Percentiles rank a stretch among this genome's conserved stretches.
Evolutionary conservation across 148 eudicot genomes (phyloP).

Genomic region (Nepenthes gracilis): DNA sequence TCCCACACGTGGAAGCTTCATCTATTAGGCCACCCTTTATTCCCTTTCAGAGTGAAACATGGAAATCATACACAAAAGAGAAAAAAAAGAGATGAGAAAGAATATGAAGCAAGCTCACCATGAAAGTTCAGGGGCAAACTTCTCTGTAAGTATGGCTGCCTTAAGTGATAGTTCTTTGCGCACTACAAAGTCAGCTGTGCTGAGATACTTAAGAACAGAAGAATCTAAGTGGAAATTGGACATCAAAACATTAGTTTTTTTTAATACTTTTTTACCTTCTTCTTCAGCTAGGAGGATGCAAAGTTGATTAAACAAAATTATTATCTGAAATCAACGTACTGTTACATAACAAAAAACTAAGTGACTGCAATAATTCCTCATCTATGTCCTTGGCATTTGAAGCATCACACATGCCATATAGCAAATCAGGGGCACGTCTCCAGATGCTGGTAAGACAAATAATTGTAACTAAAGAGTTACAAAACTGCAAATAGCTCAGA

Average conservation of each 20-base stretch:
- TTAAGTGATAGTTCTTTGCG: slow-evolving; percentile 88
- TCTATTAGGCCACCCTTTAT: too few relatives aligned
- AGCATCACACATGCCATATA: slow-evolving; percentile 99
- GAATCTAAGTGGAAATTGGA: not conserved
- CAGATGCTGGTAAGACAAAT: slow-evolving; percentile 55
- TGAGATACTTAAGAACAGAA: slow-evolving; percentile 65
- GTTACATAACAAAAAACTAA: not conserved
- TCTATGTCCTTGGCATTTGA: slow-evolving; percentile 98
- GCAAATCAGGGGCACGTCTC: slow-evolving; percentile 95
- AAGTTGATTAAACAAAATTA: not conserved
- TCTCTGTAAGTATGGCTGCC: slow-evolving; percentile 97
- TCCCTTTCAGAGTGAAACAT: not conserved
- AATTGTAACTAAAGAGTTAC: not conserved
- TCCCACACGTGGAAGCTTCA: too few relatives aligned
- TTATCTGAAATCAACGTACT: not conserved
- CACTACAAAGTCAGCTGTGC: slow-evolving; percentile 93
- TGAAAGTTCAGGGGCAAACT: slow-evolving; percentile 97
- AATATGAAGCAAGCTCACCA: slow-evolving; percentile 38
- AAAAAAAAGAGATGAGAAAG: not conserved
- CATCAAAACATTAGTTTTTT: not conserved
- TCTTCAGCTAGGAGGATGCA: not conserved
- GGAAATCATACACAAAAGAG: not conserved
- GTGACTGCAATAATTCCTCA: slow-evolving; percentile 89
- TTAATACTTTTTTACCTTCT: not conserved
- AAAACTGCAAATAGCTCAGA: not conserved